Conservation (phyloP, 805 yeast genomes). For the Saccharomycopsis guyanensis region DNA sequence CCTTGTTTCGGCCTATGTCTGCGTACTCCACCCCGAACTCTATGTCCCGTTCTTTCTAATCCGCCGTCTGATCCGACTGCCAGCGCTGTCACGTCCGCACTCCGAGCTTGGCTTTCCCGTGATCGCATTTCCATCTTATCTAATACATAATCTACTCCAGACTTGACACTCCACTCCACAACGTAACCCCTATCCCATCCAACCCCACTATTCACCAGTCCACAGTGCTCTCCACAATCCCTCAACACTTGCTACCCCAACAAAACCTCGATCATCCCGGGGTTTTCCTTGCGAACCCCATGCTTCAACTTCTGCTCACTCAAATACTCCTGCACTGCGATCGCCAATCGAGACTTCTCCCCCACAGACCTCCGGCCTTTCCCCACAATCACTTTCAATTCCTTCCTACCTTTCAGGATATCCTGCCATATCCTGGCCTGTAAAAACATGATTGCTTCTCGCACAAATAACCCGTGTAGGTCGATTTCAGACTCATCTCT, state of each 20-base stretch:
- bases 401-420: constrained; percentile 39
- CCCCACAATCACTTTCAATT: constrained; percentile 80
- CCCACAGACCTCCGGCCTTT: constrained; percentile 44
- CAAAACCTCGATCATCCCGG: background rate
- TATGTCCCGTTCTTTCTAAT: too few species aligned
- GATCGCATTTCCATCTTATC: too few species aligned
- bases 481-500: constrained; percentile 84
- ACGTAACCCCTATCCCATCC: too few species aligned
- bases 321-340: background rate
- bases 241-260: background rate
- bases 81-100: too few species aligned
- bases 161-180: too few species aligned
- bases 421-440: constrained; percentile 68
- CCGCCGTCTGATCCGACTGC: too few species aligned
- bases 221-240: too few species aligned
- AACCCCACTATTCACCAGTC: too few species aligned
- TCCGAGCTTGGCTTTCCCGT: too few species aligned
- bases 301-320: background rate
- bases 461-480: constrained; percentile 83
- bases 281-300: background rate
- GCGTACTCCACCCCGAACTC: too few species aligned
- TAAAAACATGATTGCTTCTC: constrained; percentile 76
- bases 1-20: too few species aligned
- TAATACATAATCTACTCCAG: too few species aligned
- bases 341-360: background rate